A percentile compares a stretch with the other conserved stretches of the same genome.
Conservation (phyloP, 2,329 filamentous ascomycete genomes). For the Diaporthe ilicicola region DNA sequence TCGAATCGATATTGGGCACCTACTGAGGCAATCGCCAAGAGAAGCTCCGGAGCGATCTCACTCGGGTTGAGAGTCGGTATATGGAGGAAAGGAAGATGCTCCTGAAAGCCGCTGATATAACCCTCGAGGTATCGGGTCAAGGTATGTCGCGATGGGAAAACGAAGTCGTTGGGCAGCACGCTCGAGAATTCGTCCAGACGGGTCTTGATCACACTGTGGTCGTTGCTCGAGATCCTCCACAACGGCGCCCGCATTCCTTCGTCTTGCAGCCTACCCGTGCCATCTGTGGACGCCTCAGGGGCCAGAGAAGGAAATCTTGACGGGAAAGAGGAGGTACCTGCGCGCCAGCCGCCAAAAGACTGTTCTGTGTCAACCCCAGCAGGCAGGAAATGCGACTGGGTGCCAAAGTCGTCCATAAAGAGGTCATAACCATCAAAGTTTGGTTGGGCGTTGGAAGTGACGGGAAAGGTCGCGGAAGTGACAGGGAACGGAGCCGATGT, state of each 20-base stretch:
- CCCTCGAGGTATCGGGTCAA: slow-evolving; percentile 74
- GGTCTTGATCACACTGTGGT: slow-evolving; percentile 64
- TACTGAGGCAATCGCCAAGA: slow-evolving; percentile 73
- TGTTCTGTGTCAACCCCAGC: slow-evolving; percentile 50
- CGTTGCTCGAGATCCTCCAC: slow-evolving; percentile 60
- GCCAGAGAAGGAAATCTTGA: slow-evolving; percentile 63
- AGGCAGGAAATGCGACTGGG: slow-evolving; percentile 64
- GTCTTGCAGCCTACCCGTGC: slow-evolving; percentile 49
- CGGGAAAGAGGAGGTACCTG: slow-evolving; percentile 59
- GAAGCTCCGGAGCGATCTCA: slow-evolving; percentile 72
- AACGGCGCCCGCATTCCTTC: slow-evolving; percentile 49
- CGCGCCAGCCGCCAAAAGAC: slow-evolving; percentile 59
- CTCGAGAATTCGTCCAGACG: slow-evolving; percentile 69
- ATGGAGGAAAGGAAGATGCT: slow-evolving; percentile 71
- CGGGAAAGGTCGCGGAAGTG: slow-evolving; percentile 44
- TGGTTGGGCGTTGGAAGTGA: slow-evolving; percentile 38
- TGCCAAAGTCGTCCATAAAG: slow-evolving; percentile 65
- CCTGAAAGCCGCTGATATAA: slow-evolving; percentile 72
- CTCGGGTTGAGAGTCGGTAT: slow-evolving; percentile 70
- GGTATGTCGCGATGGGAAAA: slow-evolving; percentile 74
- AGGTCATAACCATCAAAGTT: slow-evolving; percentile 66
- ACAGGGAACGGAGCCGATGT: slow-evolving; percentile 51
- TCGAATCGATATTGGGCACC: slow-evolving; percentile 74
- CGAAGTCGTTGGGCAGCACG: slow-evolving; percentile 68
- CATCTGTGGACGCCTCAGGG: slow-evolving; percentile 55